A percentile compares a stretch with the other conserved stretches of the same genome.
phyloP scores from a whole-genome alignment of 441 rosid species.

The Gossypium trilobum region DNA sequence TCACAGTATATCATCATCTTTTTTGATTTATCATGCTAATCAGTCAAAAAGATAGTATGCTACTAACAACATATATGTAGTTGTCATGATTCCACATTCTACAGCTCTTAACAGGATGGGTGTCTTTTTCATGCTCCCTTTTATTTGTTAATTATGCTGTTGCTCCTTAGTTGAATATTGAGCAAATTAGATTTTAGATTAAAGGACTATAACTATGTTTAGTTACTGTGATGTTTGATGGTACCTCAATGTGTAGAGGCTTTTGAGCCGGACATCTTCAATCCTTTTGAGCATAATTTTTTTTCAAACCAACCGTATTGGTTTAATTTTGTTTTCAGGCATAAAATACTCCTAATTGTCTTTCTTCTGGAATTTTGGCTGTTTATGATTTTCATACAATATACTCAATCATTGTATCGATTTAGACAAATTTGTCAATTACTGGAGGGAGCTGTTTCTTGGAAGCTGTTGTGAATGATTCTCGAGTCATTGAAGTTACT shows the following conservation, averaged over 20 bases:
- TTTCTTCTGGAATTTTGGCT: background rate
- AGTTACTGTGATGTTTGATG: background rate
- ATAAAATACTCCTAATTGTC: background rate
- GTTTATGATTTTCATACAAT: background rate
- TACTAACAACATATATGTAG: background rate
- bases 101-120: background rate
- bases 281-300: background rate
- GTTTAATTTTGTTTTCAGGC: constrained; percentile 5
- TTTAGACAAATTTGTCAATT: constrained; percentile 74
- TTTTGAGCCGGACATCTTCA: background rate
- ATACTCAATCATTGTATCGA: background rate
- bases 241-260: background rate
- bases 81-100: background rate
- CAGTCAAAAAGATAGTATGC: background rate
- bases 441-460: constrained; percentile 89
- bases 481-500: constrained; percentile 70
- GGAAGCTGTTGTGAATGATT: constrained; percentile 74
- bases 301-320: background rate
- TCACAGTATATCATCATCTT: background rate
- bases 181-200: background rate
- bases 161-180: background rate
- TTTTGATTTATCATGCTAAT: background rate
- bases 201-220: background rate
- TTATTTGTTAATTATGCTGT: background rate
- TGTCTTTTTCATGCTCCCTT: background rate